Evolutionary conservation across 257 asterid genomes (phyloP), one percentile per base, ranked within the genome.

Genomic region (Coffea canephora): DNA sequence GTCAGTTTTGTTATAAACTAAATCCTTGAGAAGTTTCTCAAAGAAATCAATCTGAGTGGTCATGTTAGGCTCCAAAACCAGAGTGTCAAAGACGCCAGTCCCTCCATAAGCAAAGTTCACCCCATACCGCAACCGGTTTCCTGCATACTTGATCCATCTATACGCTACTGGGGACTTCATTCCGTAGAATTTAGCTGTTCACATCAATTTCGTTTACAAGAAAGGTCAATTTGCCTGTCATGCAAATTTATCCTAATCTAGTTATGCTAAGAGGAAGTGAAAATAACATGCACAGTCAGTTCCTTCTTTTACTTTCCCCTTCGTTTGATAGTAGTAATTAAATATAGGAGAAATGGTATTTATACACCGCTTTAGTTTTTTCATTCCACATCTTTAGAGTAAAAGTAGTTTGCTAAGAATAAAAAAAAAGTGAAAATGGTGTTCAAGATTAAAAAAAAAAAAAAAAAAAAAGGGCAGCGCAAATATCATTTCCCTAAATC

Each of bases 101-200:
- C 99, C 99, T 73, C 99, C 99, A 41, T 86, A 93, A 0, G 99
- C 99, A 39, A 93, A 95, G 87, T 95, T 92, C 84, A 95, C 34
- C 13, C 99, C 99, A 59, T 86, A 64, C n/a, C 27, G 50, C 79
- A 91, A 1, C 43, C 85, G 85, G 23, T 86, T 81, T 2, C 85
- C 81, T 2, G 85, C 97, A 73, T 83, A 68, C 67, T 90, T 91
- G 85, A 85, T 88, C 97, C 92, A 91, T 84, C 80, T 75, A 81
- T 88, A 89, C 5, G 98, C 91, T 6, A 90, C 8, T 1, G 99
- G 99, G 55, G 97, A 81, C 77, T 86, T 90, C n/a, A 93, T 57
- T 72, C 96, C 93, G 81, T 92, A 69, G 85, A 85, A 91, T 66
- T 84, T 89, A 6, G 99, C 99, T 95, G 98, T 74, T 27, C 64